A percentile compares a stretch with the other conserved stretches of the same genome.
Conservation (phyloP, 306 rosid genomes). For the Citrullus amarus region DNA sequence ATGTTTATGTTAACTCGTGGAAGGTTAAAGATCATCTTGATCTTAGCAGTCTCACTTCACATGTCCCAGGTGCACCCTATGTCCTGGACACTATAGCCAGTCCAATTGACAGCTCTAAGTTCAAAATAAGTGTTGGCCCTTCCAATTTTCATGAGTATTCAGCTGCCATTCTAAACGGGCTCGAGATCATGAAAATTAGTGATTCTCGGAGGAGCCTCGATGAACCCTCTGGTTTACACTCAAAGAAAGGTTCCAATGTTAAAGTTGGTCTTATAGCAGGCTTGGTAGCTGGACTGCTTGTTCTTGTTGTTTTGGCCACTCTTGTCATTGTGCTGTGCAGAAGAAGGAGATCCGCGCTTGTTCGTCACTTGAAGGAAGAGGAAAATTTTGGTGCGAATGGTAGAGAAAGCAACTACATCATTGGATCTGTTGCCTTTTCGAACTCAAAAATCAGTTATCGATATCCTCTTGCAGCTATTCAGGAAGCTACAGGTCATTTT, state of each 20-base stretch:
- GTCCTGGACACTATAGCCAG: constrained; percentile 34
- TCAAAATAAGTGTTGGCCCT: constrained; percentile 43
- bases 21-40: constrained; percentile 24
- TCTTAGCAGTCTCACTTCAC: constrained; percentile 15
- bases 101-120: constrained; percentile 13
- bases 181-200: constrained; percentile 58
- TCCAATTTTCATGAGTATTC: constrained; percentile 1
- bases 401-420: constrained; percentile 2
- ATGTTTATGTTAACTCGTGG: constrained; percentile 37
- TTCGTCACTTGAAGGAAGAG: constrained; percentile 23
- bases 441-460: constrained; percentile 36
- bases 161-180: constrained; percentile 42
- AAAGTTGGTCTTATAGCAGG: constrained; percentile 29
- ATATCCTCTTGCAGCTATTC: constrained; percentile 32
- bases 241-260: constrained; percentile 14
- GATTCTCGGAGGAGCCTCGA: constrained; percentile 29
- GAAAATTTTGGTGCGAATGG: constrained; percentile 9
- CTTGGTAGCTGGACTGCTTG: constrained; percentile 23
- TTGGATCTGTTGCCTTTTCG: constrained; percentile 17
- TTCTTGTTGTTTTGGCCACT: constrained; percentile 17
- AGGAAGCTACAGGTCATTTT: constrained; percentile 52
- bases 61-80: constrained; percentile 33
- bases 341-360: constrained; percentile 24
- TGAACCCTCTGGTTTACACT: constrained; percentile 8
- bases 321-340: constrained; percentile 21